A percentile compares a stretch with the other conserved stretches of the same genome.
Evolutionary conservation across 164 flowering plant species (phyloP).

Genomic region (Cinnamomum chago): DNA sequence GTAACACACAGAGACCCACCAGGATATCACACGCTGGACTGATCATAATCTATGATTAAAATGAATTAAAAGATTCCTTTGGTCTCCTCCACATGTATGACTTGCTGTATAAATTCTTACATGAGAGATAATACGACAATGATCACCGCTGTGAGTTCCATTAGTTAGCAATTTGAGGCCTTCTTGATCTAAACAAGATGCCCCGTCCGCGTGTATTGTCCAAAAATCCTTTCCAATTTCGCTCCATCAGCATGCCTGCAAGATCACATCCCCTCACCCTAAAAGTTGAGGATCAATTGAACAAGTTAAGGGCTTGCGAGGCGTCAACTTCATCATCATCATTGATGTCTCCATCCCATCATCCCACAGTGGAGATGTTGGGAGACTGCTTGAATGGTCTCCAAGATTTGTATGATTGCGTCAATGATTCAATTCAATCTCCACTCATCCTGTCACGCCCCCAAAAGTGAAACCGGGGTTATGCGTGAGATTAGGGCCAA

Average conservation of each 20-base stretch:
- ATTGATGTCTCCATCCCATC: background rate
- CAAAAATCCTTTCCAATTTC: slow-evolving; percentile 11
- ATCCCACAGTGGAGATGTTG: slow-evolving; percentile 4
- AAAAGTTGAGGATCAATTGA: slow-evolving; percentile 10
- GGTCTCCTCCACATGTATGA: slow-evolving; percentile 7
- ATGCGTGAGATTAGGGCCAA: too few species aligned
- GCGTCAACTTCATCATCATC: background rate
- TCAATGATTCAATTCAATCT: slow-evolving; percentile 16
- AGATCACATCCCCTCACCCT: slow-evolving; percentile 16
- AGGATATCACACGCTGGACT: background rate
- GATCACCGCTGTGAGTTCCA: too few species aligned
- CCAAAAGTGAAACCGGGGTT: too few species aligned
- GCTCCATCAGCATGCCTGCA: slow-evolving; percentile 25
- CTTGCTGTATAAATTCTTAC: background rate
- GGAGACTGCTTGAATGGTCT: background rate
- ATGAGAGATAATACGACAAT: background rate
- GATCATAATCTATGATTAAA: background rate
- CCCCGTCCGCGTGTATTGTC: background rate
- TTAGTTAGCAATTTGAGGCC: background rate
- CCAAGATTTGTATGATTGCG: slow-evolving; percentile 13
- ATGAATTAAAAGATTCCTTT: slow-evolving; percentile 4
- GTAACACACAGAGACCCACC: slow-evolving; percentile 3
- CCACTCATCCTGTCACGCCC: too few species aligned
- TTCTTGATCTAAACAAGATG: background rate
- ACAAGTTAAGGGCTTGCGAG: slow-evolving; percentile 6